Conservation (phyloP, 2,329 filamentous ascomycete genomes). For the Sphaceloma murrayae region DNA sequence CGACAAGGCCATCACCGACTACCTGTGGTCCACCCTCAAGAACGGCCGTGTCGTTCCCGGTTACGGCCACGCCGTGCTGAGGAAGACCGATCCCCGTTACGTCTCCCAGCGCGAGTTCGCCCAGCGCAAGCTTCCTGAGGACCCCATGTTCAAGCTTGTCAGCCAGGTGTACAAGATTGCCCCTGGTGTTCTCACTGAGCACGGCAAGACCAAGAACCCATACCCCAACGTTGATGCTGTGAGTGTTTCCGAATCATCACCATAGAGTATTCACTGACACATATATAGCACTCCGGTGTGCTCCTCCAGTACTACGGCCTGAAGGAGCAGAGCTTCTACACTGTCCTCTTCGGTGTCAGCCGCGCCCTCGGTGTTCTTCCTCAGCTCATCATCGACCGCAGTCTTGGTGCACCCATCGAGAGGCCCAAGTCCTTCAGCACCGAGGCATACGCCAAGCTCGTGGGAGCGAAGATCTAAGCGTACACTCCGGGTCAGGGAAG, state of each 20-base stretch:
- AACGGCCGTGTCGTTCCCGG: constrained; percentile 90
- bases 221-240: constrained; percentile 93
- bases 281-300: constrained; percentile 73
- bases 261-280: constrained; percentile 4
- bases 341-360: constrained; percentile 96
- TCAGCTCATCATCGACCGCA: constrained; percentile 99
- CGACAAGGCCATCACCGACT: constrained; percentile 94
- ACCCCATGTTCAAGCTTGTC: constrained; percentile 99
- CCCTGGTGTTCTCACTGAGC: constrained; percentile 92
- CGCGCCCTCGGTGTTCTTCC: constrained; percentile 96
- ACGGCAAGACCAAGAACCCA: constrained; percentile 99
- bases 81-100: constrained; percentile 99
- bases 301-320: constrained; percentile 99
- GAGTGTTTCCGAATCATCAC: constrained; percentile 24
- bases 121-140: constrained; percentile 82
- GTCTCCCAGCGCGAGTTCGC: constrained; percentile 96
- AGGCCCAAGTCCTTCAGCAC: constrained; percentile 98
- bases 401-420: constrained; percentile 93
- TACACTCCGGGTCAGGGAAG: constrained; percentile 14
- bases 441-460: constrained; percentile 89
- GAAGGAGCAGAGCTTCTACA: constrained; percentile 99
- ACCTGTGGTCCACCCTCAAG: constrained; percentile 97
- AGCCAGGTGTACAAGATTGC: constrained; percentile 99
- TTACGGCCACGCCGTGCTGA: constrained; percentile 97
- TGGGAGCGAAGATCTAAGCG: constrained; percentile 75